Percentiles rank a stretch among this genome's conserved stretches.
Evolutionary conservation across 305 asterid species (phyloP).

Genomic region (Plantago coronopus): DNA sequence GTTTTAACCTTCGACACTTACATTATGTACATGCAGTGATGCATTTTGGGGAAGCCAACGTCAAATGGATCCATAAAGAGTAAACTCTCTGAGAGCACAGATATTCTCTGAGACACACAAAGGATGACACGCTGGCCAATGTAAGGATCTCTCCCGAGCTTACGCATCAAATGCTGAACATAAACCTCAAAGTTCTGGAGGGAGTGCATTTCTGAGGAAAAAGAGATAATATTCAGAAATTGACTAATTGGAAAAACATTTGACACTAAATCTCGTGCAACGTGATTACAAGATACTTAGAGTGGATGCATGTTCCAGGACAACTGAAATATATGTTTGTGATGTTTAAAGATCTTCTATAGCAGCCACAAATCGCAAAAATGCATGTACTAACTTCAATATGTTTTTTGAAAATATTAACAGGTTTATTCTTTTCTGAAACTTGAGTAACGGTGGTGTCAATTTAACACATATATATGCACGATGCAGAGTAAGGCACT

Average conservation of each 20-base stretch:
- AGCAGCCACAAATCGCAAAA: conserved; percentile 10
- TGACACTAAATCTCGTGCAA: conserved; percentile 11
- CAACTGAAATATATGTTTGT: conserved; percentile 2
- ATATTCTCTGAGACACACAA: conserved; percentile 76
- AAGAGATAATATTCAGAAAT: conserved; percentile 15
- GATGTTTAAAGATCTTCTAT: neutral
- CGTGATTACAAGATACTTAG: conserved; percentile 9
- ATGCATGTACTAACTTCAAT: too few relatives aligned
- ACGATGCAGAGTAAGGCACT: too few relatives aligned
- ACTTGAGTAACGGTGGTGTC: neutral
- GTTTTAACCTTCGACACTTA: conserved; percentile 36
- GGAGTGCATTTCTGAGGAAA: conserved; percentile 38
- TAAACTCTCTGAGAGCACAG: conserved; percentile 71
- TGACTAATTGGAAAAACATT: conserved; percentile 14
- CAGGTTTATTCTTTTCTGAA: neutral
- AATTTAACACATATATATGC: too few relatives aligned
- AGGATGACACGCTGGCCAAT: conserved; percentile 79
- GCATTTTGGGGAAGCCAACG: conserved; percentile 61
- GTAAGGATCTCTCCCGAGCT: conserved; percentile 72
- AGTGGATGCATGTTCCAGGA: conserved; percentile 16
- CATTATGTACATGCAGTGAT: conserved; percentile 69
- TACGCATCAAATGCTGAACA: conserved; percentile 84
- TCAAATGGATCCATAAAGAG: conserved; percentile 92
- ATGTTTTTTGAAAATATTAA: too few relatives aligned
- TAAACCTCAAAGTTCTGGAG: conserved; percentile 39